Evolutionary conservation across 139 green algal genomes (phyloP).

Genomic region (Chlorella sp.): DNA sequence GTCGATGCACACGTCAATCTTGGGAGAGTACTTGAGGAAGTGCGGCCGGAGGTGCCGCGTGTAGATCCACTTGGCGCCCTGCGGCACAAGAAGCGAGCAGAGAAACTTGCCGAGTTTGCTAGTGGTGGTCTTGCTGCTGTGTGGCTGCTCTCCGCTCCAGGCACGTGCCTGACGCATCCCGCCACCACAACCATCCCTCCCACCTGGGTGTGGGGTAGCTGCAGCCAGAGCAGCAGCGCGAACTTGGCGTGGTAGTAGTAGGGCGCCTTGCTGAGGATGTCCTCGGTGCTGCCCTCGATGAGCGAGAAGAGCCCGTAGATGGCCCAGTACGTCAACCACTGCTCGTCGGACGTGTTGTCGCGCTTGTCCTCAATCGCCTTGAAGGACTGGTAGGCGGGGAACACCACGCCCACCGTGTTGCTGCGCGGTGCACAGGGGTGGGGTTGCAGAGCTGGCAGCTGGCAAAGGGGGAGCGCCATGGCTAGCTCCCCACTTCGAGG

Average conservation of each 20-base stretch:
- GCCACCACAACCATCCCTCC: too few relatives aligned
- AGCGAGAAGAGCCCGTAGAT: constrained; percentile 12
- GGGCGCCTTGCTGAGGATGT: constrained; percentile 26
- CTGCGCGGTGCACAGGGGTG: too few relatives aligned
- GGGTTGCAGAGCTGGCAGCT: too few relatives aligned
- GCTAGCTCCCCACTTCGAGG: too few relatives aligned
- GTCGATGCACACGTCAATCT: constrained; percentile 19
- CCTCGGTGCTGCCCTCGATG: constrained; percentile 6
- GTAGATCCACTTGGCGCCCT: constrained; percentile 29
- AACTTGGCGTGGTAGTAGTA: constrained; percentile 56
- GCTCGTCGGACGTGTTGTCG: background rate
- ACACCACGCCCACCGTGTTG: constrained; percentile 6
- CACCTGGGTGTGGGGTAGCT: constrained; percentile 29
- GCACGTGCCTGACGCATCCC: too few relatives aligned
- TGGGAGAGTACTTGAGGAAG: constrained; percentile 15
- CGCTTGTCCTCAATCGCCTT: constrained; percentile 16
- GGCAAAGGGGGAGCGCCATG: too few relatives aligned
- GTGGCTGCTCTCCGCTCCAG: too few relatives aligned
- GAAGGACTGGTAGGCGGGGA: constrained; percentile 11
- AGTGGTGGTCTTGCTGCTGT: too few relatives aligned
- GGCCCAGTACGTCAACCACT: constrained; percentile 26
- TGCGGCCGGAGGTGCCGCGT: constrained; percentile 15
- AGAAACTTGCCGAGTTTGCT: too few relatives aligned
- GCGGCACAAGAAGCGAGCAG: constrained; percentile 5
- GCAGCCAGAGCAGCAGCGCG: constrained; percentile 51